A percentile compares a stretch with the other conserved stretches of the same genome.
Conservation (phyloP, 345 rosid species). For the Camelina laxa region DNA sequence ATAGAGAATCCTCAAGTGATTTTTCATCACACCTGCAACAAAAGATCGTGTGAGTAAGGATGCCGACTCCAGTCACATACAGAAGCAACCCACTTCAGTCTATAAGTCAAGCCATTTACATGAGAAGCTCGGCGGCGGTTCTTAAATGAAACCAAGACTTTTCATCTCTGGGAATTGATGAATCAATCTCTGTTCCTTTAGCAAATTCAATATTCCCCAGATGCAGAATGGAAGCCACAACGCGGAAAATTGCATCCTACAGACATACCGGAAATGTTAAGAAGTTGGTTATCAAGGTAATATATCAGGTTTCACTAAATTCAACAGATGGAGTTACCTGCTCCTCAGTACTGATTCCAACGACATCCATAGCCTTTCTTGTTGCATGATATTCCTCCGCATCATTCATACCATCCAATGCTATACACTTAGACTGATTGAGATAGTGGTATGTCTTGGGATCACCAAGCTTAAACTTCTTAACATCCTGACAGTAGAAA, state of each 20-base stretch:
- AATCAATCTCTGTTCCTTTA: conserved; percentile 90
- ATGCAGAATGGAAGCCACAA: conserved; percentile 94
- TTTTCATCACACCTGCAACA: conserved; percentile 83
- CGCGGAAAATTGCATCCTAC: conserved; percentile 88
- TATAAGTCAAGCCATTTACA: conserved; percentile 51
- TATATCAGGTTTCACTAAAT: neutral
- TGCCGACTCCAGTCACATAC: conserved; percentile 25
- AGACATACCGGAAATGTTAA: conserved; percentile 19
- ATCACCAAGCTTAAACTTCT: conserved; percentile 76
- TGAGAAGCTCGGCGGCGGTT: conserved; percentile 90
- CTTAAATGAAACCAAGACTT: conserved; percentile 83
- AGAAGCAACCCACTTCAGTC: conserved; percentile 29
- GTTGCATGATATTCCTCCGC: conserved; percentile 83
- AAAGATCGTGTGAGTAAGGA: conserved; percentile 33
- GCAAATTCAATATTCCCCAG: conserved; percentile 93
- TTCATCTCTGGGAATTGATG: conserved; percentile 91
- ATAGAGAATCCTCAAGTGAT: conserved; percentile 93
- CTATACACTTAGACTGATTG: conserved; percentile 91
- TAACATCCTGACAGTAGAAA: conserved; percentile 63
- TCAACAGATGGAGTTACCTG: conserved; percentile 63
- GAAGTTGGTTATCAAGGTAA: conserved; percentile 2
- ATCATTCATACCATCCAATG: conserved; percentile 82
- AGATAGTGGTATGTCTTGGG: conserved; percentile 92
- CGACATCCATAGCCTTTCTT: conserved; percentile 93
- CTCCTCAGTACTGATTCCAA: conserved; percentile 83